Evolutionary conservation across 441 rosid species (phyloP), one percentile per base, ranked within the genome.

Genomic region (Cnidoscolus chayamansa): DNA sequence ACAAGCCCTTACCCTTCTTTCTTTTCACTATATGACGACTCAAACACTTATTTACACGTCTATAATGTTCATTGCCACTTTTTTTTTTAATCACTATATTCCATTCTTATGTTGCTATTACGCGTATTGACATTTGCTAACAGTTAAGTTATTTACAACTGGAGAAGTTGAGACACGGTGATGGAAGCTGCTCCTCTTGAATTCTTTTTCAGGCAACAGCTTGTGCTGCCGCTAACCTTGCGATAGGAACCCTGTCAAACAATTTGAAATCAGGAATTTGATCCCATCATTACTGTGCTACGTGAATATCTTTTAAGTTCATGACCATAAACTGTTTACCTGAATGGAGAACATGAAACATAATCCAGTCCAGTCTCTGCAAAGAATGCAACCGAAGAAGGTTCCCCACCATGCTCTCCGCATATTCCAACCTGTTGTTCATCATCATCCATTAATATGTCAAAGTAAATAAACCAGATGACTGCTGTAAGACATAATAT

Each of bases 331-430:
- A 30, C 9, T 10, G 15, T 68, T 4, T 16, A 91, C 97, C 97
- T 94, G 87, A 94, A 94, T 69, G 98, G 97, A 71, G 98, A 94
- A 74, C 97, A 94, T 25, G 98, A 94, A 65, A 94, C 98, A 72
- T 94, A 94, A 79, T 92, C 97, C 63, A 94, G 84, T 80, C 97
- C 98, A 10, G 83, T 90, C 78, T 90, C 86, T 51, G 91, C 94
- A 72, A 94, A 94, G 86, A 94, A 94, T 48, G 86, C 94, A 1
- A 94, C 97, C 31, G 97, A 94, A 8, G 97, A 85, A 67, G 98
- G 97, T 74, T 94, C 97, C 67, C 98, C 98, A 6, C 98, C 97
- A 70, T 94, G 98, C 86, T 94, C 98, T 75, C 98, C 98, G 56
- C 98, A 94, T 65, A 94, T 85, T 40, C 98, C 97, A 63, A 94